Base-by-base conservation (phyloP, 345 rosid species). In the Eucalyptus melliodora region DNA sequence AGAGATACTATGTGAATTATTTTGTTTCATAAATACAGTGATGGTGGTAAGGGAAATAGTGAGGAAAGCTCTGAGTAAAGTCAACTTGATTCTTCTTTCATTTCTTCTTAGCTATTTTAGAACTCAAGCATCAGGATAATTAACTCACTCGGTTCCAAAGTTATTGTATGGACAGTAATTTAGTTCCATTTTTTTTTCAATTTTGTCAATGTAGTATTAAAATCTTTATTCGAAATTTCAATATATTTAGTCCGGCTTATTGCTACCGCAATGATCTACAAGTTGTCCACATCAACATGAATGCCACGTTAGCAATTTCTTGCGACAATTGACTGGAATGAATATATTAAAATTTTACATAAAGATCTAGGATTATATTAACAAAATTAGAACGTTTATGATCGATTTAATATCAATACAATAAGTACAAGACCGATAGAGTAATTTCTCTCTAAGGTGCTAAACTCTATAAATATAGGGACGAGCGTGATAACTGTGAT, bases 281-380 rank as follows among this genome's bases (percentile, higher is more conserved):
- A 2, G 12, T 56, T 23, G 12, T 56, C 30, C 6, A 56, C 27
- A 9, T 56, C 6, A 56, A 2, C 56, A 53, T 19, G 56, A 5
- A 53, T 53, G 24, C 10, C 24, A 19, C 0, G 2, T 3, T 8
- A 1, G 56, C 0, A 53, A 19, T 19, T 53, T 19, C 4, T 53
- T 53, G 10, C 1, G 0, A 7, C 9, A 51, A 51, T 51, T 51
- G 24, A 19, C 0, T 8, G 0, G 24, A 4, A 53, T 8, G 5
- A 19, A 0, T 19, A 53, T 19, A 53, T 3, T 53, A 19, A 19
- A 53, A 8, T 53, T 53, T 53, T 19, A 53, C 56, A 19, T 8
- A 19, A 53, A 19, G 0, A 1, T 53, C 5, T 19, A 19, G 5
- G 10, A 19, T 53, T 53, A 53, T 53, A 53, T 19, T 3, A 10